Percentiles rank a stretch among this genome's conserved stretches.
These are phyloP conservation scores for Parascedosporium putredinis DNA, from an alignment of 2,329 filamentous ascomycete species.

Conservation along the genomic window DNA sequence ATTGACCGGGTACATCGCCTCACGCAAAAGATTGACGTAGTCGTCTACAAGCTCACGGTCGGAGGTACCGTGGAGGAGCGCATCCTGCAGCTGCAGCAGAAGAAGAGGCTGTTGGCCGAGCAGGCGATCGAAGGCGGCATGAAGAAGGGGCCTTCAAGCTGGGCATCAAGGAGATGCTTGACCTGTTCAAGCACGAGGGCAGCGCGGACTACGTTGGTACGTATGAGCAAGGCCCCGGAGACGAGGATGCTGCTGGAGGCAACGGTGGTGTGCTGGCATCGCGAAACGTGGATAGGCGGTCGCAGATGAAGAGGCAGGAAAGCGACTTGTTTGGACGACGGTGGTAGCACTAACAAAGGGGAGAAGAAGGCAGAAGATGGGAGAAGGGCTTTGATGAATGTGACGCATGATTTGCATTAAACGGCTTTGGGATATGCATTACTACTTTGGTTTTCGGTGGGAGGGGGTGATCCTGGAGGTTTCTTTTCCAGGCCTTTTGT, in stretches of 20 bases:
- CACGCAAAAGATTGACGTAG: constrained; percentile 88
- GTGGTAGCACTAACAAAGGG: constrained; percentile 21
- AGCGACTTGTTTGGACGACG: constrained; percentile 30
- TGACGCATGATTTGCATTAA: background rate
- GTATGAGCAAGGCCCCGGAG: constrained; percentile 14
- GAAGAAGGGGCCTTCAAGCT: constrained; percentile 70
- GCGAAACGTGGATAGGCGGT: constrained; percentile 2
- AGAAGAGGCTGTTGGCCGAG: constrained; percentile 85
- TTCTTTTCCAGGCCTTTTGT: no score
- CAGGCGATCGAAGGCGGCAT: constrained; percentile 77
- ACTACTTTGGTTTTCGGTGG: no score
- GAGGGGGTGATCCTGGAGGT: no score
- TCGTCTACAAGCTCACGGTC: constrained; percentile 90
- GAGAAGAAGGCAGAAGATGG: background rate
- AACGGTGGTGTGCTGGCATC: constrained; percentile 18
- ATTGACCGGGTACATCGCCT: constrained; percentile 98
- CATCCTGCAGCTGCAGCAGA: constrained; percentile 88
- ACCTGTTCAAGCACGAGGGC: constrained; percentile 59
- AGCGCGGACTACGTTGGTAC: constrained; percentile 9
- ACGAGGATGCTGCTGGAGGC: constrained; percentile 15
- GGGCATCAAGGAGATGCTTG: constrained; percentile 85
- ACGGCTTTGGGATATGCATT: no score
- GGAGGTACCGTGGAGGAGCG: constrained; percentile 81
- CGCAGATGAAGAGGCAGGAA: constrained; percentile 20
- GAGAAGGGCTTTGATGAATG: background rate